Percentiles rank a stretch among this genome's conserved stretches.
Evolutionary conservation across 257 asterid species (phyloP).

Genomic region (Nicotiana sylvestris): DNA sequence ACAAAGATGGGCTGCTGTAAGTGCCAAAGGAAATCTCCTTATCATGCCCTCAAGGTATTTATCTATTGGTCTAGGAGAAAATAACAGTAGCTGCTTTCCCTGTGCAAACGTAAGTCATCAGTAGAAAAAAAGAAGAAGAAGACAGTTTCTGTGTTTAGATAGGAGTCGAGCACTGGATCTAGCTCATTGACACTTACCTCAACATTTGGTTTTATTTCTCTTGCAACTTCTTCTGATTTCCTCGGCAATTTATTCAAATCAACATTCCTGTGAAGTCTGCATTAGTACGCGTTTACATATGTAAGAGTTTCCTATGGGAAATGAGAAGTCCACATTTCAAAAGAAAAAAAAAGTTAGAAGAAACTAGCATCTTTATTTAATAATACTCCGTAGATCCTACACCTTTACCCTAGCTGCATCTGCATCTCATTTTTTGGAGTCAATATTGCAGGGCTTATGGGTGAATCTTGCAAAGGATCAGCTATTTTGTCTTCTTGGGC

Average conservation of each 20-base stretch:
- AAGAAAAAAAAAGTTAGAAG: background rate
- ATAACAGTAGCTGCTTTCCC: background rate
- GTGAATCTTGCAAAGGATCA: conserved; percentile 85
- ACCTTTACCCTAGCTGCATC: background rate
- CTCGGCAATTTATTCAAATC: background rate
- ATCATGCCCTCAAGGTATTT: conserved; percentile 83
- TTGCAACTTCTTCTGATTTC: conserved; percentile 5
- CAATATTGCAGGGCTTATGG: conserved; percentile 77
- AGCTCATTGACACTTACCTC: background rate
- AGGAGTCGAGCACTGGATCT: background rate
- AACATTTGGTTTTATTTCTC: background rate
- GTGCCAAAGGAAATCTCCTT: conserved; percentile 74
- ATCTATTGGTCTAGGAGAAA: background rate
- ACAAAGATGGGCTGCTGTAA: conserved; percentile 57
- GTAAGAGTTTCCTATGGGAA: background rate
- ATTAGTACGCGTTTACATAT: background rate
- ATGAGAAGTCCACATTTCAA: background rate
- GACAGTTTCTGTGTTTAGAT: background rate
- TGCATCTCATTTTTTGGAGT: conserved; percentile 10
- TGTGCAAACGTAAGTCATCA: background rate
- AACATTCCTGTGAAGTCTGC: background rate
- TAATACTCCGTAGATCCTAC: background rate
- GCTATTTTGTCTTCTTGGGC: conserved; percentile 95
- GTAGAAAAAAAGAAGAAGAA: background rate
- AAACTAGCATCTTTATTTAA: background rate